Evolutionary conservation across 2,329 filamentous ascomycete species (phyloP).

Genomic region (Mollisia scopiformis): DNA sequence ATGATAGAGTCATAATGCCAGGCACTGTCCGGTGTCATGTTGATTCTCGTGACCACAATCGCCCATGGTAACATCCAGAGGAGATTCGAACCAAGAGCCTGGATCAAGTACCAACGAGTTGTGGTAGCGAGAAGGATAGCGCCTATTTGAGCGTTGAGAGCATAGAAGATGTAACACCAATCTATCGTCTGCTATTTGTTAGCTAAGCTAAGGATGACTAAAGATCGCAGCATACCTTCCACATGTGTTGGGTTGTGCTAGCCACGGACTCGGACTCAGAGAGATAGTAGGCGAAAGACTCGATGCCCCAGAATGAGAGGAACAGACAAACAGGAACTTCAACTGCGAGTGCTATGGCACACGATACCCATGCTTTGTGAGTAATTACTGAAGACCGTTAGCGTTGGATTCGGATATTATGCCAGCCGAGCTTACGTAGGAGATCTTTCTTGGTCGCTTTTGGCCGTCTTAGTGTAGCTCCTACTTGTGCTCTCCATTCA

Average conservation of each 20-base stretch:
- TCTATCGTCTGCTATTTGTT: conserved; percentile 48
- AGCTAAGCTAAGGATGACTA: background rate
- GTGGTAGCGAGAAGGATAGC: conserved; percentile 63
- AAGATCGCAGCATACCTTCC: conserved; percentile 30
- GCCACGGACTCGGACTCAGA: conserved; percentile 60
- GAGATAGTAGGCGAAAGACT: conserved; percentile 64
- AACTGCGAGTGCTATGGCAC: conserved; percentile 54
- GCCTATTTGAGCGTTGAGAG: conserved; percentile 65
- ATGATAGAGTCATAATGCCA: conserved; percentile 70
- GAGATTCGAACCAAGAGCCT: conserved; percentile 68
- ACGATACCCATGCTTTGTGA: conserved; percentile 56
- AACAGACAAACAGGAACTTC: conserved; percentile 67
- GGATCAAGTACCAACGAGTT: conserved; percentile 69
- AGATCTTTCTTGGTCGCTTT: conserved; percentile 39
- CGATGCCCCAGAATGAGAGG: conserved; percentile 60
- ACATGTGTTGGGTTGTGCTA: conserved; percentile 63
- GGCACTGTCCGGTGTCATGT: conserved; percentile 54
- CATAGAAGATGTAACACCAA: conserved; percentile 74
- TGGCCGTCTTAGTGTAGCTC: conserved; percentile 31
- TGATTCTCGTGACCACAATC: conserved; percentile 57
- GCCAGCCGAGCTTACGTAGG: conserved; percentile 27
- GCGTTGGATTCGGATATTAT: background rate
- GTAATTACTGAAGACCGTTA: conserved; percentile 42
- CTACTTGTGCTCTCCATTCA: conserved; percentile 43
- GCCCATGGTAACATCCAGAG: conserved; percentile 74